Conservation (phyloP, 805 yeast species). For the Candida hungchunana region DNA sequence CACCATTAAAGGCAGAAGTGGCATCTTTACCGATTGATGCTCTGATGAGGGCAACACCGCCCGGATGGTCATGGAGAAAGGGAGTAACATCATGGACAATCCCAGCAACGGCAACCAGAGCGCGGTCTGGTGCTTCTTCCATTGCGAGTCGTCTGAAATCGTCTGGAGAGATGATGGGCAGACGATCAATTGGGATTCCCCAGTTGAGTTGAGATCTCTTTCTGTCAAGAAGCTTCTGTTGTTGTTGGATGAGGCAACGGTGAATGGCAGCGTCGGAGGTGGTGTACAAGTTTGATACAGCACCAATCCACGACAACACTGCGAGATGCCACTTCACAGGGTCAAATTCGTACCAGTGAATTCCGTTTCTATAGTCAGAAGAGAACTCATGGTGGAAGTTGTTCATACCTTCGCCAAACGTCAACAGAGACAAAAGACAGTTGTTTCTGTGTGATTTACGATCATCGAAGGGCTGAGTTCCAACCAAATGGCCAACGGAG, state of each 20-base stretch:
- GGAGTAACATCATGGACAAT: constrained; percentile 93
- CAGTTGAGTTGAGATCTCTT: constrained; percentile 78
- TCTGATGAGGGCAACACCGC: constrained; percentile 74
- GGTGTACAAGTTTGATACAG: constrained; percentile 54
- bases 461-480: constrained; percentile 70
- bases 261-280: constrained; percentile 46
- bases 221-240: constrained; percentile 74
- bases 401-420: constrained; percentile 89
- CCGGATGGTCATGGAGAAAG: constrained; percentile 90
- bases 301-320: constrained; percentile 44
- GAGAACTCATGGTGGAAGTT: constrained; percentile 97
- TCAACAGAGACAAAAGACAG: constrained; percentile 54
- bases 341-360: constrained; percentile 71
- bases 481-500: constrained; percentile 77
- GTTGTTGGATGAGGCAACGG: constrained; percentile 72
- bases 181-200: constrained; percentile 89
- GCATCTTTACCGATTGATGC: constrained; percentile 92
- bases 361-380: constrained; percentile 77
- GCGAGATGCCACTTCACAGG: constrained; percentile 77
- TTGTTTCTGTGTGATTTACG: constrained; percentile 71
- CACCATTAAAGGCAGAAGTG: constrained; percentile 91
- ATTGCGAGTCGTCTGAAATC: constrained; percentile 39
- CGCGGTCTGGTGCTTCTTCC: constrained; percentile 46
- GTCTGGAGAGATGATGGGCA: constrained; percentile 63
- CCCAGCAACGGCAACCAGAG: constrained; percentile 80